phyloP scores from a whole-genome alignment of 1,139 yeast species.

The Taphrina populina region DNA sequence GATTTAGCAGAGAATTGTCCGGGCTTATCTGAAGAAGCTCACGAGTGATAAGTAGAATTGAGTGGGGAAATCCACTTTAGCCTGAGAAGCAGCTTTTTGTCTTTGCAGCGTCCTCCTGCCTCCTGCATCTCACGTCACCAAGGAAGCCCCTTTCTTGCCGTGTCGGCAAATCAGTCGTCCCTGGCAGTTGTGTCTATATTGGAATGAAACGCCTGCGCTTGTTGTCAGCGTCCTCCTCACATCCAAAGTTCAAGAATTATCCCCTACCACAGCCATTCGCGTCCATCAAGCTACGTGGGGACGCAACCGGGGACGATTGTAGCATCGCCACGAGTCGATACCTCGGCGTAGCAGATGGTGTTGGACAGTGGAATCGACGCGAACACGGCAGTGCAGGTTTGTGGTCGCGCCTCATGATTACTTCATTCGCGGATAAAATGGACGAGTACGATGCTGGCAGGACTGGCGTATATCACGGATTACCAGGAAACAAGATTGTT shows the following conservation, averaged over 20 bases:
- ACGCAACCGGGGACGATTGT: conserved; percentile 31
- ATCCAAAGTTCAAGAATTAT: conserved; percentile 31
- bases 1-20: conserved; percentile 53
- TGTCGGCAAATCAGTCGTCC: too few relatives aligned
- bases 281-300: conserved; percentile 21
- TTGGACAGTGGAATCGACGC: conserved; percentile 37
- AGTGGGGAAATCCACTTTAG: too few relatives aligned
- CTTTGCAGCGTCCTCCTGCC: too few relatives aligned
- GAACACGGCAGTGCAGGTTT: conserved; percentile 37
- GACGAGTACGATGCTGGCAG: not conserved
- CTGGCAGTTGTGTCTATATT: too few relatives aligned
- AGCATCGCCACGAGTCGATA: conserved; percentile 23
- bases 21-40: conserved; percentile 51
- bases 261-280: conserved; percentile 28
- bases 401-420: conserved; percentile 36
- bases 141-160: too few relatives aligned
- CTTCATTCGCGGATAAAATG: conserved; percentile 26
- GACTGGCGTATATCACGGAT: not conserved
- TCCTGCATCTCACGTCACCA: too few relatives aligned
- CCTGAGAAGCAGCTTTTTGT: too few relatives aligned
- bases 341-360: conserved; percentile 37
- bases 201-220: conserved; percentile 19
- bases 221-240: conserved; percentile 26
- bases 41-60: conserved; percentile 40
- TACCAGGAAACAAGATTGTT: conserved; percentile 7